phyloP scores from a whole-genome alignment of 495 filamentous ascomycete species.

The Aspergillus ellipticus region DNA sequence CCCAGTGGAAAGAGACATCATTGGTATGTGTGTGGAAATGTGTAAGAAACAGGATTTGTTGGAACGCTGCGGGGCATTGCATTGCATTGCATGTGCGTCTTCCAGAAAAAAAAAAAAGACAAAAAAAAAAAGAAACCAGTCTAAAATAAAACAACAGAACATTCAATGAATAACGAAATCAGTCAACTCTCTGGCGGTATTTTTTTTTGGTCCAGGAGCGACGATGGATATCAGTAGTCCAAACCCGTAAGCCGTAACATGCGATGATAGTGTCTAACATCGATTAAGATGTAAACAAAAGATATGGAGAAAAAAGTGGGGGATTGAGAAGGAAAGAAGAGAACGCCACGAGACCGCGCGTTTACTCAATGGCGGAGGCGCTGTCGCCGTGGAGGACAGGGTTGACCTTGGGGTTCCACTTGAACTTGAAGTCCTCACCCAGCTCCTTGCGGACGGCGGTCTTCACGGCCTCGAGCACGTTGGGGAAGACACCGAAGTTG shows the following conservation, averaged over 20 bases:
- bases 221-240: constrained; percentile 35
- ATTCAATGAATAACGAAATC: neutral
- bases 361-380: constrained; percentile 53
- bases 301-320: constrained; percentile 1
- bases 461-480: constrained; percentile 54
- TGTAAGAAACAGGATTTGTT: neutral
- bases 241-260: constrained; percentile 14
- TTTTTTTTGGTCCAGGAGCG: neutral
- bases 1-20: neutral
- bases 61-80: neutral
- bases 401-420: constrained; percentile 59
- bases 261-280: constrained; percentile 6
- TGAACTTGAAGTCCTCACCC: constrained; percentile 54
- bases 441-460: constrained; percentile 53
- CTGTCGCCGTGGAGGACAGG: constrained; percentile 57
- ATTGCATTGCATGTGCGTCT: neutral
- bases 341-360: neutral
- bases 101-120: neutral
- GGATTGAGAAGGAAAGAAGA: constrained; percentile 1
- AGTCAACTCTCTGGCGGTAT: neutral
- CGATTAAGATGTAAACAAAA: constrained; percentile 7
- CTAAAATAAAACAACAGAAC: neutral
- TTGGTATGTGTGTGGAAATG: neutral
- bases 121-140: neutral
- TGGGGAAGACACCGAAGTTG: constrained; percentile 54